Conservation (phyloP, 805 yeast genomes). For the Yarrowia yakushimensis region DNA sequence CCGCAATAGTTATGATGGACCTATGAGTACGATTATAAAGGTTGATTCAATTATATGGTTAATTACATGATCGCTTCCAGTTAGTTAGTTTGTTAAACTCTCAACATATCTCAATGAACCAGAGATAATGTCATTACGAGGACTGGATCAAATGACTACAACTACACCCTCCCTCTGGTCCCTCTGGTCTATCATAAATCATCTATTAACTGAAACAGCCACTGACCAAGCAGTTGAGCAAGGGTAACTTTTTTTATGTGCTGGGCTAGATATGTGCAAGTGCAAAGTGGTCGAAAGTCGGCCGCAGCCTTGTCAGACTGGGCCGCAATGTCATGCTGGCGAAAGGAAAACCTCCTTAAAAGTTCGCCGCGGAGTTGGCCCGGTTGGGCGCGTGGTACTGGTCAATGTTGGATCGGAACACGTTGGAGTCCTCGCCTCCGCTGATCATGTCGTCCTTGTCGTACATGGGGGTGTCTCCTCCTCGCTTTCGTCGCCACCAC, state of each 20-base stretch:
- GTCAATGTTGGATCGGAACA: constrained; percentile 36
- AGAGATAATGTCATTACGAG: too few species aligned
- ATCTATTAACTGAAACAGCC: constrained; percentile 23
- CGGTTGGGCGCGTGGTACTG: constrained; percentile 36
- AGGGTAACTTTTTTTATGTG: constrained; percentile 6
- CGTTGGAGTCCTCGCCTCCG: constrained; percentile 30
- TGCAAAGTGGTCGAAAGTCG: constrained; percentile 29
- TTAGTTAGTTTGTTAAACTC: too few species aligned
- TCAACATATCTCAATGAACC: too few species aligned
- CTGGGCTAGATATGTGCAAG: constrained; percentile 32
- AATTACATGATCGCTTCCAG: too few species aligned
- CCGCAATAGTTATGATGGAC: too few species aligned
- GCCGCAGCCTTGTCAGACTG: background rate
- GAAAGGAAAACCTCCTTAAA: constrained; percentile 25
- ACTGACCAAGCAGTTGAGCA: background rate
- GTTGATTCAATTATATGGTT: too few species aligned
- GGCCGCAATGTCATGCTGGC: background rate
- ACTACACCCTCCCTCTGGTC: background rate
- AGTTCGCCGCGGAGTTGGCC: constrained; percentile 33
- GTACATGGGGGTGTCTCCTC: background rate
- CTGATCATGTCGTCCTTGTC: constrained; percentile 29
- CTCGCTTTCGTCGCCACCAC: constrained; percentile 29
- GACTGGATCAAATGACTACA: too few species aligned
- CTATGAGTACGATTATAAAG: too few species aligned
- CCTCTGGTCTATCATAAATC: constrained; percentile 13